Evolutionary conservation across 1,139 yeast genomes (phyloP).

Genomic region (Pichia terricola): DNA sequence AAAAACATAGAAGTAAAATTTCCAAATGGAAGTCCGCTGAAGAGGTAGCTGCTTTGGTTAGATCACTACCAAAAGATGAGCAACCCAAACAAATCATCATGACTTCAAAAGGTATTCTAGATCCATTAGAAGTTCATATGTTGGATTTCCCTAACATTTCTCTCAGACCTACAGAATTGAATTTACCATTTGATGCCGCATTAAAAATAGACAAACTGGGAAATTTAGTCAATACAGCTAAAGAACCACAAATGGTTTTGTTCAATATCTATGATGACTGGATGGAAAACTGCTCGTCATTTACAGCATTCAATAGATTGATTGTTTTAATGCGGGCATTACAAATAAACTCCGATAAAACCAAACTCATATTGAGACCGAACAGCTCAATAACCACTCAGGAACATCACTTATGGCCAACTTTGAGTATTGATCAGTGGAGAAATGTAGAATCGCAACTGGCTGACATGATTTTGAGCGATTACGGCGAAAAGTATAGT

Average conservation of each 20-base stretch:
- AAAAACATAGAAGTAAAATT: slow-evolving; percentile 83
- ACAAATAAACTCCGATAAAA: slow-evolving; percentile 65
- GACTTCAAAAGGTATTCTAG: slow-evolving; percentile 83
- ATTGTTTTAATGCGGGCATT: slow-evolving; percentile 72
- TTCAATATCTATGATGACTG: slow-evolving; percentile 93
- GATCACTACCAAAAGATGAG: slow-evolving; percentile 87
- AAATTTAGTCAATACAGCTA: slow-evolving; percentile 74
- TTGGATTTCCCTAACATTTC: slow-evolving; percentile 90
- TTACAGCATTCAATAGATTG: slow-evolving; percentile 88
- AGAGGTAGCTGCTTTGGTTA: slow-evolving; percentile 84
- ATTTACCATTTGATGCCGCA: slow-evolving; percentile 83
- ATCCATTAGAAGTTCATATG: slow-evolving; percentile 95
- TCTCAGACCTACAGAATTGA: slow-evolving; percentile 81
- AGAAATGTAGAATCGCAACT: slow-evolving; percentile 76
- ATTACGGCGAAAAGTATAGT: slow-evolving; percentile 77
- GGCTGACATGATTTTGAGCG: slow-evolving; percentile 78
- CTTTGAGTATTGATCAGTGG: slow-evolving; percentile 86
- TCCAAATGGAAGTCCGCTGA: slow-evolving; percentile 99
- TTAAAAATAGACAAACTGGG: slow-evolving; percentile 74
- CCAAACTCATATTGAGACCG: slow-evolving; percentile 69
- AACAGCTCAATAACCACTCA: slow-evolving; percentile 61
- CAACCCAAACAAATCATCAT: slow-evolving; percentile 91
- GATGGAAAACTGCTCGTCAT: slow-evolving; percentile 73
- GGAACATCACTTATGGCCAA: slow-evolving; percentile 90
- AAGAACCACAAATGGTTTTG: slow-evolving; percentile 86